Conservation (phyloP, 306 rosid species). For the Prunus fruticosa region DNA sequence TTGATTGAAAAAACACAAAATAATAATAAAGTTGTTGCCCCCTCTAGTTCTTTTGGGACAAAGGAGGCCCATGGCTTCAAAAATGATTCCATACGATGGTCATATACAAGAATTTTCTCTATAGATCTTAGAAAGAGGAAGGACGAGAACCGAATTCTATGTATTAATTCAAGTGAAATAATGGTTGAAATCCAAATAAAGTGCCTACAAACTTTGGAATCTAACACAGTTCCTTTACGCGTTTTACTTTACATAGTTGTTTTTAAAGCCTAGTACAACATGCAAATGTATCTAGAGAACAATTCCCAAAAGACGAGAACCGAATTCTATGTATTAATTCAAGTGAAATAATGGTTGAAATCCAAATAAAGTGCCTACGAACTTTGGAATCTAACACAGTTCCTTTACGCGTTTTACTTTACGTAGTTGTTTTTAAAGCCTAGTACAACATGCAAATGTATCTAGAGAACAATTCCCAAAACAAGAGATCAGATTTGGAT, state of each 20-base stretch:
- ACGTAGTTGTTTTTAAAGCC: background rate
- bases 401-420: slow-evolving; percentile 5
- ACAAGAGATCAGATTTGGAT: background rate
- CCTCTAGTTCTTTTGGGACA: background rate
- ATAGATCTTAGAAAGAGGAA: background rate
- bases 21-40: background rate
- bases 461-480: background rate
- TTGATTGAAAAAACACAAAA: background rate
- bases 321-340: background rate
- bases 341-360: slow-evolving; percentile 10
- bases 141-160: background rate
- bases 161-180: slow-evolving; percentile 3
- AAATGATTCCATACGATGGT: background rate
- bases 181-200: slow-evolving; percentile 11
- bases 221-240: slow-evolving; percentile 12
- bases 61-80: background rate
- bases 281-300: background rate
- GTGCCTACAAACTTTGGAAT: slow-evolving; percentile 39
- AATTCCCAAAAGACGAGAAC: background rate
- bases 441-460: background rate
- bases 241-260: background rate
- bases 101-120: background rate
- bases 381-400: slow-evolving; percentile 34
- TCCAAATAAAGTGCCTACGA: slow-evolving; percentile 18
- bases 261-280: slow-evolving; percentile 3